Percentiles rank a stretch among this genome's conserved stretches.
Evolutionary conservation across 169 alveolate species (phyloP).

Genomic region (Plasmodium gonderi): DNA sequence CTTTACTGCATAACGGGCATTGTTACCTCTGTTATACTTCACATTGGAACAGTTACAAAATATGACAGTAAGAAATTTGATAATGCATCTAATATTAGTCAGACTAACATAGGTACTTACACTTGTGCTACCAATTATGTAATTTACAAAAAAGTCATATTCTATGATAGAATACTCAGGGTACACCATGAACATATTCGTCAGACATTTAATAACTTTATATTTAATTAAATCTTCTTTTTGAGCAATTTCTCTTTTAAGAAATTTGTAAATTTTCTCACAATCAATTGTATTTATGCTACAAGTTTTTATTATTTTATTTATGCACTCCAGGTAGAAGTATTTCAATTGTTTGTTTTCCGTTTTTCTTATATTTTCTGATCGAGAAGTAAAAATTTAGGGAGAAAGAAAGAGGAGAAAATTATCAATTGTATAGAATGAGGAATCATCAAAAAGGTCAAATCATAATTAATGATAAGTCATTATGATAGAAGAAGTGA

Average conservation of each 20-base stretch:
- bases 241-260: constrained; percentile 40
- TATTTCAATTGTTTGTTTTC: constrained; percentile 32
- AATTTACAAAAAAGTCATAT: constrained; percentile 45
- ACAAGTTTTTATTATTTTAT: constrained; percentile 23
- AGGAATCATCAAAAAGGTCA: too few relatives aligned
- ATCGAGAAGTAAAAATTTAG: neutral
- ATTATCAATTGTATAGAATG: too few relatives aligned
- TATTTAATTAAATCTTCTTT: constrained; percentile 50
- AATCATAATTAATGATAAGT: too few relatives aligned
- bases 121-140: neutral
- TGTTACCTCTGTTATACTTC: constrained; percentile 5
- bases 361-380: constrained; percentile 41
- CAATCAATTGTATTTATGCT: neutral
- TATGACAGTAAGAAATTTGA: constrained; percentile 20
- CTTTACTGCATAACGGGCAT: neutral
- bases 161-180: constrained; percentile 71
- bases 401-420: neutral
- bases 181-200: constrained; percentile 24
- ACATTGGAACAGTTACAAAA: constrained; percentile 65
- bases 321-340: constrained; percentile 3
- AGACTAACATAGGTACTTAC: neutral
- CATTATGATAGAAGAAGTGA: too few relatives aligned
- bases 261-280: constrained; percentile 34
- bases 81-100: constrained; percentile 15
- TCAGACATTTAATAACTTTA: constrained; percentile 29